Conservation (phyloP, 2,329 filamentous ascomycete genomes). For the Aspergillus vadensis region DNA sequence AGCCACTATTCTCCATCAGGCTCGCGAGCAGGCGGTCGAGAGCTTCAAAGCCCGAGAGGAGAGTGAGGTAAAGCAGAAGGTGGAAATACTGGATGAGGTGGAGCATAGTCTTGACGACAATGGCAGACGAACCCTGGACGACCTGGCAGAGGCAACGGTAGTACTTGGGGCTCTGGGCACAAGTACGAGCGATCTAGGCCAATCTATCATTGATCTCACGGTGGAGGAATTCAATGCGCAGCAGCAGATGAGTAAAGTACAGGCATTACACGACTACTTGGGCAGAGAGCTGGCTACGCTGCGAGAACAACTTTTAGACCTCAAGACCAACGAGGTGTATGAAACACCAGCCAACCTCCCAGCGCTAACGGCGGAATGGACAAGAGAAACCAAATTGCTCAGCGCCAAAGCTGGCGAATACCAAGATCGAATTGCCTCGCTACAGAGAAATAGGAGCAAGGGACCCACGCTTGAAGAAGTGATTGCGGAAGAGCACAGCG, state of each 20-base stretch:
- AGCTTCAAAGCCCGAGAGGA: constrained; percentile 35
- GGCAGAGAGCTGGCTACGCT: constrained; percentile 51
- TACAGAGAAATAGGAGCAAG: constrained; percentile 35
- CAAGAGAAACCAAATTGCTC: constrained; percentile 69
- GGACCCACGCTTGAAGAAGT: constrained; percentile 54
- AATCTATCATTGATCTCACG: constrained; percentile 59
- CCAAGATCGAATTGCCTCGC: constrained; percentile 54
- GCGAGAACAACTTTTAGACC: constrained; percentile 31
- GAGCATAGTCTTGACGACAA: constrained; percentile 57
- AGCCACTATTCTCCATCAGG: constrained; percentile 36
- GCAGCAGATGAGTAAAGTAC: constrained; percentile 59
- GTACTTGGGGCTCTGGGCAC: constrained; percentile 54
- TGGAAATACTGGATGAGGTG: constrained; percentile 55
- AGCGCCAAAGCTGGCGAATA: constrained; percentile 69
- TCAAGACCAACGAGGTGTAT: constrained; percentile 46
- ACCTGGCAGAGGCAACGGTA: constrained; percentile 57
- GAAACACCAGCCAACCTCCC: constrained; percentile 61
- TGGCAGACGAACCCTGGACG: constrained; percentile 58
- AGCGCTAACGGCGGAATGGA: constrained; percentile 72
- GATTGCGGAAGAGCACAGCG: constrained; percentile 59
- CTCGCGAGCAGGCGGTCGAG: constrained; percentile 39
- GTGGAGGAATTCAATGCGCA: constrained; percentile 53
- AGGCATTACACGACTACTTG: constrained; percentile 59
- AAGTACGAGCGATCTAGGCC: constrained; percentile 54
- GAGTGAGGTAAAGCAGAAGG: constrained; percentile 34